Conservation (phyloP, 2,329 filamentous ascomycete genomes). For the Zelopaecilomyces penicillatus region DNA sequence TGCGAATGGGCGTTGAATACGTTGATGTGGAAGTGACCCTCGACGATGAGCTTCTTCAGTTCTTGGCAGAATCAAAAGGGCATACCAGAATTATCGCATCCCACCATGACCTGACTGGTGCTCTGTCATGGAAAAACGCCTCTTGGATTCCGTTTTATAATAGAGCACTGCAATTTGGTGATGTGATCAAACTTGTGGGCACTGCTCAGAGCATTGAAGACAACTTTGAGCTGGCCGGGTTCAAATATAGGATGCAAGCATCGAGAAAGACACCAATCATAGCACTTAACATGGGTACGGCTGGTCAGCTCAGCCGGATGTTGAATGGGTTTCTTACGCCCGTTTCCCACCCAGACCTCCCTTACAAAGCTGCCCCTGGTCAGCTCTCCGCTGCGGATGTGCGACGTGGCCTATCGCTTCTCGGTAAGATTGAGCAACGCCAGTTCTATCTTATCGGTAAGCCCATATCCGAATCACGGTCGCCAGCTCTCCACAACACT, state of each 20-base stretch:
- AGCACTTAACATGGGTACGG: slow-evolving; percentile 87
- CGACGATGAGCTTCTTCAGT: slow-evolving; percentile 64
- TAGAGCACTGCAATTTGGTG: slow-evolving; percentile 77
- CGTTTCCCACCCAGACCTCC: slow-evolving; percentile 81
- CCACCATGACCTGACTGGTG: slow-evolving; percentile 77
- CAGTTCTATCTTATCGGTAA: slow-evolving; percentile 83
- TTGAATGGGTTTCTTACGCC: slow-evolving; percentile 91
- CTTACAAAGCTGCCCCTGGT: slow-evolving; percentile 87
- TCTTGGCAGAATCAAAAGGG: slow-evolving; percentile 58
- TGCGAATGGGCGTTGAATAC: slow-evolving; percentile 83
- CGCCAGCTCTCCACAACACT: slow-evolving; percentile 81
- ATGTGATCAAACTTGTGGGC: slow-evolving; percentile 91
- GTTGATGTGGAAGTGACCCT: slow-evolving; percentile 88
- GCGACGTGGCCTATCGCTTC: slow-evolving; percentile 63
- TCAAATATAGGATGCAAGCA: slow-evolving; percentile 66
- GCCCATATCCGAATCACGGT: slow-evolving; percentile 74
- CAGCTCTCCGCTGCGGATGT: slow-evolving; percentile 90
- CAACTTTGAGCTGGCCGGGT: slow-evolving; percentile 76
- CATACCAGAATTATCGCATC: slow-evolving; percentile 84
- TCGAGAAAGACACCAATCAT: slow-evolving; percentile 79
- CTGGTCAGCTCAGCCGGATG: slow-evolving; percentile 82
- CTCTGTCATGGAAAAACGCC: slow-evolving; percentile 82
- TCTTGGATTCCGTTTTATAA: slow-evolving; percentile 91
- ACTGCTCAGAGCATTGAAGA: slow-evolving; percentile 68
- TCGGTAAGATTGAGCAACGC: slow-evolving; percentile 68